Base-by-base conservation (phyloP, 23 red algal genomes). In the Gracilaria gracilis region DNA sequence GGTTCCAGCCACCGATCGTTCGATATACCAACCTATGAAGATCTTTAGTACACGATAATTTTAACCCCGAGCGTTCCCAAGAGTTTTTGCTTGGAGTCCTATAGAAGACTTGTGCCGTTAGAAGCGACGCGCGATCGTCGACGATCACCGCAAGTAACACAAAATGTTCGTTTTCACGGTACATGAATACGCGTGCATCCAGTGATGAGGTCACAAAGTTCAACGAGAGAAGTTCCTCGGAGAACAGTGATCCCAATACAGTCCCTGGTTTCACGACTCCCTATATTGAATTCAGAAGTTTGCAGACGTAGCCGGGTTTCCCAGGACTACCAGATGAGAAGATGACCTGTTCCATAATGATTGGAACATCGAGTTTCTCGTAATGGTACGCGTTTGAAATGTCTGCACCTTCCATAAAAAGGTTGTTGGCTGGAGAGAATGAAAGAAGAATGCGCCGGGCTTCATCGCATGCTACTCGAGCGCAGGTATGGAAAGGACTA, bases 371-470 rank as follows among this genome's bases (percentile, higher is more conserved):
- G 4, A 88, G 65, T 8, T 88, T 59, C 1, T 67, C 84, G 48
- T 55, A 88, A 0, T 58, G 20, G 0, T 88, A 77, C 15, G 84
- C 2, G 69, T 75, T 88, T 0, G 58, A 47, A 8, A 88, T 67
- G 29, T 88, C 42, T 23, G 28, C 0, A 25, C 67, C 84, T 88
- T 88, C 67, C 23, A 59, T 9, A 25, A 88, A 6, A 33, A 88
- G 47, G 28, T 75, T 67, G 23, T 39, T 11, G 11, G 84, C 67
- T 36, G 84, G 17, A 4, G 67, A 21, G 35, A 65, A 36, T 20
- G 38, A 40, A 6, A 88, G 27, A 13, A 77, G 25, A 61, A 88
- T 88, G 16, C 67, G 42, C 11, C 77, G 3, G 8, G 64, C 84
- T 48, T 88, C 48, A n/a, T 48, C 39, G 16, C 58, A 58, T 1